Base-by-base conservation (phyloP, 2,329 filamentous ascomycete genomes). In the Fusarium siculi region DNA sequence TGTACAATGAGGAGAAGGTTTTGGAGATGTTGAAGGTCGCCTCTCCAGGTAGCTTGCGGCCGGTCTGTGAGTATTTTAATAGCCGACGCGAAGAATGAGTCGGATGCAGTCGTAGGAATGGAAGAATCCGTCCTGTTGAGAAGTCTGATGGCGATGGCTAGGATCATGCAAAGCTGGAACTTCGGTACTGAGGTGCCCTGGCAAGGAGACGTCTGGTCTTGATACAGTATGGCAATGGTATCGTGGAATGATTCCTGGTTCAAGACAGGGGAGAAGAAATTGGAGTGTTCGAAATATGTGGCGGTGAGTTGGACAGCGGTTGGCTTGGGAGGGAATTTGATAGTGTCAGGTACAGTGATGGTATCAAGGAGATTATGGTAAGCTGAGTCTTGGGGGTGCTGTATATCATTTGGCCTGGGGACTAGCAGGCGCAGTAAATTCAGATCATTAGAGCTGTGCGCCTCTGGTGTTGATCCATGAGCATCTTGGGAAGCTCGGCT, bases 231-330 rank as follows among this genome's bases (percentile, higher is more conserved):
- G 7, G 39, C 40, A 1, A 73, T 47, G 21, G 43, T 58, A 14
- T 18, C 8, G 11, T 60, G 21, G 16, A 79, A 73, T 4, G 64
- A 60, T 1, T 68, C 61, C 43, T 76, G 74, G 4, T 65, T 32
- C 1, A 79, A 42, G 4, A 79, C 66, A 4, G 77, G 77, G 0
- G 76, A 79, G 50, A 79, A 79, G 21, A 79, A 79, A 15, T 78
- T 70, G 19, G 74, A 76, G 32, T 79, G 78, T 43, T 79, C 75
- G 34, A 79, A 79, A n/a, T 79, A 79, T 1, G 75, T 75, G 9
- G 76, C 67, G 0, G 66, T 56, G 2, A 79, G 62, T 37, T 64
- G 68, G 5, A 43, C 10, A 12, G 25, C 61, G 19, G 18, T 73
- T 55, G 18, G 66, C 64, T 28, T 49, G 9, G 16, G 55, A 16